Conservation (phyloP, 2,329 filamentous ascomycete genomes). For the Lomentospora prolificans region DNA sequence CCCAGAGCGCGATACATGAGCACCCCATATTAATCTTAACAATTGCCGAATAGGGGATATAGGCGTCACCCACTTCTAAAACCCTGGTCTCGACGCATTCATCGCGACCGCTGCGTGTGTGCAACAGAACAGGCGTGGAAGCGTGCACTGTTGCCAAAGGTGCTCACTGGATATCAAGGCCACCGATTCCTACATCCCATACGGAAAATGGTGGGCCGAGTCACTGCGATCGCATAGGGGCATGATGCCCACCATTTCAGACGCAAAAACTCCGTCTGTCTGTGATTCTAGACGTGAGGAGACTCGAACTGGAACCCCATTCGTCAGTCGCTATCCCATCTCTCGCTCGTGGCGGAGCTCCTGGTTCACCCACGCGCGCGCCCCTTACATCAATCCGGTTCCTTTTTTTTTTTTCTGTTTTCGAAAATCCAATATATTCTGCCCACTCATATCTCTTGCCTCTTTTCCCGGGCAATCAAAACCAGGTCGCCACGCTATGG, state of each 20-base stretch:
- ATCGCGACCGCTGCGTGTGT: not conserved
- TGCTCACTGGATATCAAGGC: no score
- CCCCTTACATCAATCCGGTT: not conserved
- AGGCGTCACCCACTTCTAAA: not conserved
- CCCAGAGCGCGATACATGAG: not conserved
- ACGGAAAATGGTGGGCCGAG: not conserved
- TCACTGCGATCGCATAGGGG: not conserved
- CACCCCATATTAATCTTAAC: not conserved
- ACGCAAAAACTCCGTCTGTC: not conserved
- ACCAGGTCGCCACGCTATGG: constrained; percentile 4
- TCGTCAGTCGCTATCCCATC: not conserved
- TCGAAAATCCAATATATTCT: not conserved
- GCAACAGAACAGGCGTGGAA: not conserved
- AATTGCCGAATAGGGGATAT: constrained; percentile 1
- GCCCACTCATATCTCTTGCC: not conserved
- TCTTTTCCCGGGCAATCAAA: not conserved
- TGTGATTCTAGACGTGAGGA: no score
- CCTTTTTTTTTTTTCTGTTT: not conserved
- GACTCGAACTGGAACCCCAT: no score
- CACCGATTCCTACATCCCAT: not conserved
- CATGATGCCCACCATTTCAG: not conserved
- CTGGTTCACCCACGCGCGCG: not conserved
- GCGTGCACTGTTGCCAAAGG: no score
- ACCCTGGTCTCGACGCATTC: not conserved
- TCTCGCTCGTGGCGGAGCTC: not conserved